phyloP scores from a whole-genome alignment of 352 stramenopile species.

The Phytophthora foliorum region DNA sequence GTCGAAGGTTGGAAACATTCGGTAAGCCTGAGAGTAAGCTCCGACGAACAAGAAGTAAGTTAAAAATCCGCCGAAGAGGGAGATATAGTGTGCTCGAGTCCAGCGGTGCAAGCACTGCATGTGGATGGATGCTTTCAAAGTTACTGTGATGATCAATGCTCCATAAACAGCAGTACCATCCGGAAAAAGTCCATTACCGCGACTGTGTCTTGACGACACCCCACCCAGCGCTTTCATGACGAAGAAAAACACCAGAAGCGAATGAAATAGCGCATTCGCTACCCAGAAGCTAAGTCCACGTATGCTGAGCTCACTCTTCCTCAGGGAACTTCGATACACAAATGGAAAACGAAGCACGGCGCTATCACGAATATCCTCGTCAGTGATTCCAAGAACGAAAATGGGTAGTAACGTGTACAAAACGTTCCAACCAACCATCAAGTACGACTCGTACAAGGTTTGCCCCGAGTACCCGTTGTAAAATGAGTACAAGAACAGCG shows the following conservation, averaged over 20 bases:
- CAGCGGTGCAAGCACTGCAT: slow-evolving; percentile 86
- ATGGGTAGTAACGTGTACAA: slow-evolving; percentile 96
- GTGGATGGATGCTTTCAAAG: slow-evolving; percentile 71
- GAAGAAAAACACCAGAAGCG: slow-evolving; percentile 78
- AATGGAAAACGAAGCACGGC: slow-evolving; percentile 82
- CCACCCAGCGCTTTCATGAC: slow-evolving; percentile 52
- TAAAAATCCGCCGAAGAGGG: slow-evolving; percentile 70
- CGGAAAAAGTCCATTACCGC: slow-evolving; percentile 73
- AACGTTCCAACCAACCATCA: slow-evolving; percentile 97
- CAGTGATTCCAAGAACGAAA: slow-evolving; percentile 84
- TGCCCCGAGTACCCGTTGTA: slow-evolving; percentile 94
- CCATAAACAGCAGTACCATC: slow-evolving; percentile 86
- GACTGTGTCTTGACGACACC: slow-evolving; percentile 50
- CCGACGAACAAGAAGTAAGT: slow-evolving; percentile 79
- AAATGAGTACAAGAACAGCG: slow-evolving; percentile 90
- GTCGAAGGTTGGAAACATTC: slow-evolving; percentile 68
- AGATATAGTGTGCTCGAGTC: slow-evolving; percentile 78
- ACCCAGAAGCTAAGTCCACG: slow-evolving; percentile 72
- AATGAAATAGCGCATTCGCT: slow-evolving; percentile 79
- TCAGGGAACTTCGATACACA: slow-evolving; percentile 79
- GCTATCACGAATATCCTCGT: slow-evolving; percentile 85
- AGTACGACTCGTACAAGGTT: slow-evolving; percentile 88
- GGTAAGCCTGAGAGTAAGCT: slow-evolving; percentile 73
- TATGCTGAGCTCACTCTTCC: slow-evolving; percentile 72
- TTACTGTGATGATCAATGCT: slow-evolving; percentile 80